These are phyloP conservation scores for Evernia prunastri DNA, from an alignment of 495 filamentous ascomycete species.

Conservation along the genomic window DNA sequence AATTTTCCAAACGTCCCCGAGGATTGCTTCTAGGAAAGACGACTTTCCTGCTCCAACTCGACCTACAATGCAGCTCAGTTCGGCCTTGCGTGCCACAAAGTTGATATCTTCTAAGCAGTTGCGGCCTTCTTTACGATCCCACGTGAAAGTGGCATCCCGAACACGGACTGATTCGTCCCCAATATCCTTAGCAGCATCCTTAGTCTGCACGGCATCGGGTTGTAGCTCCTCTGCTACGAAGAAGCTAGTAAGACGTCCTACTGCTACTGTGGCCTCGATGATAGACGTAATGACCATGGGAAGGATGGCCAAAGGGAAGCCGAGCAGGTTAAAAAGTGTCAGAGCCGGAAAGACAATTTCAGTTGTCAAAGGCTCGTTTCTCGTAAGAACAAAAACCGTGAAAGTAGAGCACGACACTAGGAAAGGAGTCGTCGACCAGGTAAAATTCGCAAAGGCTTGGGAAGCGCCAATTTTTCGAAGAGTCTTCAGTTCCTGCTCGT, in stretches of 20 bases:
- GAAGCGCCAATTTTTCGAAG: constrained; percentile 92
- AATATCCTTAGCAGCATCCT: constrained; percentile 58
- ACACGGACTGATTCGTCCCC: constrained; percentile 84
- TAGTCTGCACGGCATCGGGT: constrained; percentile 64
- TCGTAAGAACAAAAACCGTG: constrained; percentile 83
- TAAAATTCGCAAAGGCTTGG: constrained; percentile 92
- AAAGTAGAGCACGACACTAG: constrained; percentile 97
- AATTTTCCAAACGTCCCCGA: constrained; percentile 87
- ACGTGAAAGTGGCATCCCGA: constrained; percentile 83
- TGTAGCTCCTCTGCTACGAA: constrained; percentile 88
- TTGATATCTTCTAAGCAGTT: constrained; percentile 69
- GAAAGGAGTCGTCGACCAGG: constrained; percentile 99
- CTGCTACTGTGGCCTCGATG: constrained; percentile 92
- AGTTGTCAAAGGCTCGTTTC: constrained; percentile 73
- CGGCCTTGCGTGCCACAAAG: constrained; percentile 80
- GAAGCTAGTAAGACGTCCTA: constrained; percentile 76
- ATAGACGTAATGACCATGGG: constrained; percentile 98
- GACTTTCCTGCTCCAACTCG: constrained; percentile 93
- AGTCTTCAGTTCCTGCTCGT: constrained; percentile 91
- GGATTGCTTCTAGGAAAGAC: constrained; percentile 75
- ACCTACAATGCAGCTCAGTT: constrained; percentile 90
- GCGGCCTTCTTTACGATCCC: constrained; percentile 69
- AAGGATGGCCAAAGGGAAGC: constrained; percentile 88
- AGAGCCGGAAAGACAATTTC: constrained; percentile 94
- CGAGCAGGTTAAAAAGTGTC: constrained; percentile 86